These are phyloP conservation scores for Cinnamomum micranthum DNA, from an alignment of 164 flowering plant genomes.

Conservation along the genomic window DNA sequence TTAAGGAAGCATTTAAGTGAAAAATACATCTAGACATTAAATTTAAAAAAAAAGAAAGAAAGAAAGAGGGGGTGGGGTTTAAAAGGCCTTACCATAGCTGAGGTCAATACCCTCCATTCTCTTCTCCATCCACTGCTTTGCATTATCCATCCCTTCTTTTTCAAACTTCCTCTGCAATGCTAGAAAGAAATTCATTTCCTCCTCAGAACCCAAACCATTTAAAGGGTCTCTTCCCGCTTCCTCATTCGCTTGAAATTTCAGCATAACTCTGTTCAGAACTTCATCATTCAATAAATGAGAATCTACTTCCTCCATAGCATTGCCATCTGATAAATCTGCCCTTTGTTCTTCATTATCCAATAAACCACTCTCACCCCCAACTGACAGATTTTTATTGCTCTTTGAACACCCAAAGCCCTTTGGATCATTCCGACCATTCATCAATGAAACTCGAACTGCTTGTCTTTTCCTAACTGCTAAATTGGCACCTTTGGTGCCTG, in stretches of 20 bases:
- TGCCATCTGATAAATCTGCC: not conserved
- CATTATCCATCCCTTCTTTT: constrained; percentile 10
- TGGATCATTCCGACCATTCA: constrained; percentile 22
- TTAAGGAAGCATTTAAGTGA: not conserved
- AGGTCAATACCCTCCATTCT: constrained; percentile 12
- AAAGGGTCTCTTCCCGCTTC: constrained; percentile 10
- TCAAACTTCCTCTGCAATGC: constrained; percentile 9
- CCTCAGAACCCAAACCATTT: not conserved
- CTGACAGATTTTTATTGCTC: not conserved
- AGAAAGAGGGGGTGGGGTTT: not conserved
- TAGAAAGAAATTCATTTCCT: constrained; percentile 14
- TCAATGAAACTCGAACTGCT: constrained; percentile 12
- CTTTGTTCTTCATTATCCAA: constrained; percentile 2
- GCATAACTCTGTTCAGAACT: constrained; percentile 3
- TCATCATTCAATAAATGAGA: constrained; percentile 4
- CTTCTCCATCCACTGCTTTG: constrained; percentile 8
- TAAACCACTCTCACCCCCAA: not conserved
- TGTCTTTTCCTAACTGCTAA: constrained; percentile 39
- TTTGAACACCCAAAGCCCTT: constrained; percentile 47
- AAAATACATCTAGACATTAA: not conserved
- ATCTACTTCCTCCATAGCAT: constrained; percentile 9
- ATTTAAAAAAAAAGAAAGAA: too few relatives aligned
- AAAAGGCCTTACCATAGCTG: constrained; percentile 26
- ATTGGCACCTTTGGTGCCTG: constrained; percentile 17
- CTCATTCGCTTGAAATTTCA: constrained; percentile 3